Evolutionary conservation across 805 yeast genomes (phyloP).

Genomic region (Nakazawaea wickerhamii): DNA sequence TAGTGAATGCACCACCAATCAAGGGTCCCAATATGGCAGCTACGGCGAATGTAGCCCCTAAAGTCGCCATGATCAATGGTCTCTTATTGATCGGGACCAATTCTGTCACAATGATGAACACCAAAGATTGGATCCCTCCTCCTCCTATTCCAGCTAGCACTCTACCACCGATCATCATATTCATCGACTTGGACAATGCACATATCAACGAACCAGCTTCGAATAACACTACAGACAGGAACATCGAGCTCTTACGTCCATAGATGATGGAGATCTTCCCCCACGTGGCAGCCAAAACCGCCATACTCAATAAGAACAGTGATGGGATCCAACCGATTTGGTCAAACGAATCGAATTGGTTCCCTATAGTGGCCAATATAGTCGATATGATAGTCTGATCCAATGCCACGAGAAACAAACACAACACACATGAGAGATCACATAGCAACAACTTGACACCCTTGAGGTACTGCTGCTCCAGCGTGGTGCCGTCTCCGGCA

Average conservation of each 20-base stretch:
- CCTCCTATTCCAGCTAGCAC: conserved; percentile 69
- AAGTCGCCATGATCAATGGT: conserved; percentile 32
- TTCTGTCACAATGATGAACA: conserved; percentile 53
- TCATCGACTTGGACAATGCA: conserved; percentile 51
- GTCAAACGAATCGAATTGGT: conserved; percentile 42
- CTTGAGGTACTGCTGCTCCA: conserved; percentile 22
- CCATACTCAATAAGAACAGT: conserved; percentile 50
- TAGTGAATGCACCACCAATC: conserved; percentile 60
- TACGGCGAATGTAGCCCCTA: conserved; percentile 40
- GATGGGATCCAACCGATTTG: conserved; percentile 56
- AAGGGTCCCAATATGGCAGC: conserved; percentile 58
- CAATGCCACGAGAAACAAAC: conserved; percentile 33
- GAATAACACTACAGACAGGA: conserved; percentile 46
- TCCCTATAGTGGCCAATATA: conserved; percentile 42
- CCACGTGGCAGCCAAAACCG: conserved; percentile 49
- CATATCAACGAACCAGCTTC: conserved; percentile 57
- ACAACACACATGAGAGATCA: conserved; percentile 12
- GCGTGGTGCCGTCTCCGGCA: conserved; percentile 33
- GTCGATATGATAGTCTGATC: conserved; percentile 59
- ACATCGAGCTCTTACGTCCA: conserved; percentile 49
- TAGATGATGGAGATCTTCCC: conserved; percentile 51
- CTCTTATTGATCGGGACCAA: conserved; percentile 39
- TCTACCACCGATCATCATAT: conserved; percentile 65
- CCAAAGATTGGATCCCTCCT: conserved; percentile 57
- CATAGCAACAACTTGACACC: conserved; percentile 19